phyloP scores from a whole-genome alignment of 2,329 filamentous ascomycete species.

The Pseudophaeomoniella oleicola region DNA sequence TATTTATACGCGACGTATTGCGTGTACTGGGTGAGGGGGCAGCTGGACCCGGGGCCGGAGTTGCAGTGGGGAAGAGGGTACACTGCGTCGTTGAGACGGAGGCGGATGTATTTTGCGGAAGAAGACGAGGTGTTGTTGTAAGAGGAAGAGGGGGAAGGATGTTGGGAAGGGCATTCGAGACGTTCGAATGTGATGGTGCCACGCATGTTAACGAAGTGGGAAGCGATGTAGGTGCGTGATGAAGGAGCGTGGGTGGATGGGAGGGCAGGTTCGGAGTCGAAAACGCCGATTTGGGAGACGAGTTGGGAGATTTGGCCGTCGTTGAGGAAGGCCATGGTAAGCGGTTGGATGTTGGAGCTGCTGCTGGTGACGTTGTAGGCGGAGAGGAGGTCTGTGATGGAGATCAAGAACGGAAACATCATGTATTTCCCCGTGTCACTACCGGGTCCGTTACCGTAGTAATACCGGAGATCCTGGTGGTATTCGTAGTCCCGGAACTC shows the following conservation, averaged over 20 bases:
- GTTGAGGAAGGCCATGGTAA: constrained; percentile 49
- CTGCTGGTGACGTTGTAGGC: constrained; percentile 33
- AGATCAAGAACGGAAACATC: constrained; percentile 48
- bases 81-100: constrained; percentile 48
- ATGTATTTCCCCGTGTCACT: constrained; percentile 38
- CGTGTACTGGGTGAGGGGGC: background rate
- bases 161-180: constrained; percentile 32
- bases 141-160: constrained; percentile 14
- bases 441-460: constrained; percentile 48
- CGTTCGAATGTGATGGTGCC: constrained; percentile 52
- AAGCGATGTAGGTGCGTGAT: constrained; percentile 36
- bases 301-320: constrained; percentile 53
- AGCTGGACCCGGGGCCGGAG: constrained; percentile 34
- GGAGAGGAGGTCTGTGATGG: constrained; percentile 37
- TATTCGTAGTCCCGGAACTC: constrained; percentile 54
- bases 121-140: too few species aligned
- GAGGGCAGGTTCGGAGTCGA: constrained; percentile 39
- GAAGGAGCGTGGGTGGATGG: constrained; percentile 30
- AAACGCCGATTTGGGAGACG: constrained; percentile 44
- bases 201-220: constrained; percentile 45
- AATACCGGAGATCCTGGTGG: constrained; percentile 53
- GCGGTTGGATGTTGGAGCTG: constrained; percentile 30
- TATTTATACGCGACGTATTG: constrained; percentile 3
- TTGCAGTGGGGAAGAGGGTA: constrained; percentile 43
- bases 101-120: constrained; percentile 36